Percentiles rank a stretch among this genome's conserved stretches.
Evolutionary conservation across 2,329 filamentous ascomycete genomes (phyloP).

Genomic region (Rasamsonia emersonii): DNA sequence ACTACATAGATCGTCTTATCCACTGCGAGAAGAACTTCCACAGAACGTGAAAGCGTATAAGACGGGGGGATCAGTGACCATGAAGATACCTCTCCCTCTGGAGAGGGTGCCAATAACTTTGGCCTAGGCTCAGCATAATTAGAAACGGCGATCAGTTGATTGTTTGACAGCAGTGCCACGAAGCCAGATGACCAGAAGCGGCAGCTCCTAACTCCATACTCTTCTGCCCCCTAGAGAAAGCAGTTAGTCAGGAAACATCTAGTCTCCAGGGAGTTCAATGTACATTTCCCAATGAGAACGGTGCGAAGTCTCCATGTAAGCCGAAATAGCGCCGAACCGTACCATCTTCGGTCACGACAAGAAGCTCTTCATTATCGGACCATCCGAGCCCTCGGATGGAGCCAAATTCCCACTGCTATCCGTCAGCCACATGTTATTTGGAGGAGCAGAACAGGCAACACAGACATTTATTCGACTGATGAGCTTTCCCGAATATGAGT

Average conservation of each 20-base stretch:
- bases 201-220: constrained; percentile 79
- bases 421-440: constrained; percentile 10
- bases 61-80: constrained; percentile 86
- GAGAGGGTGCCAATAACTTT: constrained; percentile 66
- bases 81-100: constrained; percentile 70
- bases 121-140: constrained; percentile 87
- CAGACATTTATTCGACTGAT: constrained; percentile 64
- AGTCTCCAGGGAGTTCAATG: constrained; percentile 8
- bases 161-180: constrained; percentile 83
- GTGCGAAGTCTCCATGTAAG: constrained; percentile 88
- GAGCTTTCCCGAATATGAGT: constrained; percentile 83
- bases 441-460: neutral
- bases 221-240: constrained; percentile 59
- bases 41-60: constrained; percentile 81
- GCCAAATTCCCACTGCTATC: constrained; percentile 73
- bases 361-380: constrained; percentile 88
- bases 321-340: constrained; percentile 85
- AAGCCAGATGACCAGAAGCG: constrained; percentile 89
- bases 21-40: constrained; percentile 84
- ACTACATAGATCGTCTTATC: constrained; percentile 75
- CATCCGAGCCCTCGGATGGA: constrained; percentile 82
- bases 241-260: constrained; percentile 10
- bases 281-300: constrained; percentile 80
- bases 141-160: constrained; percentile 75
- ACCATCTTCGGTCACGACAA: constrained; percentile 83